Evolutionary conservation across 345 rosid species (phyloP).

Genomic region (Heritiera fomes): DNA sequence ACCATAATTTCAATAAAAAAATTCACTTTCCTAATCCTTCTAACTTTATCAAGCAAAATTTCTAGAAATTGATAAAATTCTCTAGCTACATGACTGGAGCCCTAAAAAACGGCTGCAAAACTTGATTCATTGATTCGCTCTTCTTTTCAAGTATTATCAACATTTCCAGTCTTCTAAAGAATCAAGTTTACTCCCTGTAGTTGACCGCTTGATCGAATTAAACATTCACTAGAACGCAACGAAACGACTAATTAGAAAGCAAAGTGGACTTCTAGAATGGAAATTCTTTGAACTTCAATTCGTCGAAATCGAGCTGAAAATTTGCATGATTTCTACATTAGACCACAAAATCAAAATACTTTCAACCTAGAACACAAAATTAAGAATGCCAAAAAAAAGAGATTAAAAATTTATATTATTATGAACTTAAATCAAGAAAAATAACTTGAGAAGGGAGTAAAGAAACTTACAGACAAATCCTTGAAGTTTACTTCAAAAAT

Average conservation of each 20-base stretch:
- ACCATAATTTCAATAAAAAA: background rate
- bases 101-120: background rate
- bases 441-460: background rate
- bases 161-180: background rate
- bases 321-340: background rate
- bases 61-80: background rate
- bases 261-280: constrained; percentile 4
- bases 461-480: constrained; percentile 16
- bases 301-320: background rate
- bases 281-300: constrained; percentile 5
- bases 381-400: background rate
- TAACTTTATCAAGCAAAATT: background rate
- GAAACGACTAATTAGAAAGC: background rate
- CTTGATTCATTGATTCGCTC: background rate
- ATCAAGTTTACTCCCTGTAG: background rate
- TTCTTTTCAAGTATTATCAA: background rate
- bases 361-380: background rate
- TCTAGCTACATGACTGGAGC: background rate
- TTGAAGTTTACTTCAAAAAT: constrained; percentile 27
- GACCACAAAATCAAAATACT: background rate
- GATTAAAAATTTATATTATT: background rate
- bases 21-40: background rate
- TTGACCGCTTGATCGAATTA: background rate
- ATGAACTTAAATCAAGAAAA: background rate
- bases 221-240: background rate